Evolutionary conservation across 2,329 filamentous ascomycete species (phyloP), one percentile per base, ranked within the genome.

Genomic region (Conoideocrella luteorostrata): DNA sequence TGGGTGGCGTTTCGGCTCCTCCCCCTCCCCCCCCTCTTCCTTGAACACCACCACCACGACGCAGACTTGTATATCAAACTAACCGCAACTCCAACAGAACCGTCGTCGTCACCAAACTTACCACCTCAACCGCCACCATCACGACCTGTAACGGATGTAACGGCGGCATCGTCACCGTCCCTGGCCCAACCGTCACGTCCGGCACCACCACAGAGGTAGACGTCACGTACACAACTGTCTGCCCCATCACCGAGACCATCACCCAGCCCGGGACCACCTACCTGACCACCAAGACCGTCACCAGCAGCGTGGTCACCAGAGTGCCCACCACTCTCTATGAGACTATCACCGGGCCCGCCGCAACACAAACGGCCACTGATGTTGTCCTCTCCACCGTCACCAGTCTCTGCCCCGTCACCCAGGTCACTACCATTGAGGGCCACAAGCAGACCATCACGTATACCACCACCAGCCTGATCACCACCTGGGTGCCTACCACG

Each of bases 101-200:
- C 17, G 66, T 70, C 43, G 59, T 59, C 15, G 59, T 65, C 34
- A 74, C 70, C 5, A 56, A 61, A 26, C 60, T 60, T 47, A 68
- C 67, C 12, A 71, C 67, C 12, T 71, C 70, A 4, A 71, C 68
- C 12, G 55, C 71, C 20, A 62, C 61, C 9, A 60, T 71, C 28
- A 70, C 67, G 3, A 57, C 60, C 36, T 69, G 67, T 50, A 52
- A 64, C 13, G 63, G 59, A 22, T 65, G 67, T 45, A 52, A 52
- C n/a, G 58, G 56, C 29, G 56, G 56, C 18, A 63, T 62, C 2
- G 59, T 62, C 26, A 68, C 66, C 4, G 51, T 61, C 9, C 66
- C 66, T 15, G 65, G 59, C 11, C 61, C 58, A 9, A 64, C 59
- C 2, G 50, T 62, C 12, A 49, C 50, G 7, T 34, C 51, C 13